Conservation (phyloP, 2,329 filamentous ascomycete species). For the Talaromyces sp. region DNA sequence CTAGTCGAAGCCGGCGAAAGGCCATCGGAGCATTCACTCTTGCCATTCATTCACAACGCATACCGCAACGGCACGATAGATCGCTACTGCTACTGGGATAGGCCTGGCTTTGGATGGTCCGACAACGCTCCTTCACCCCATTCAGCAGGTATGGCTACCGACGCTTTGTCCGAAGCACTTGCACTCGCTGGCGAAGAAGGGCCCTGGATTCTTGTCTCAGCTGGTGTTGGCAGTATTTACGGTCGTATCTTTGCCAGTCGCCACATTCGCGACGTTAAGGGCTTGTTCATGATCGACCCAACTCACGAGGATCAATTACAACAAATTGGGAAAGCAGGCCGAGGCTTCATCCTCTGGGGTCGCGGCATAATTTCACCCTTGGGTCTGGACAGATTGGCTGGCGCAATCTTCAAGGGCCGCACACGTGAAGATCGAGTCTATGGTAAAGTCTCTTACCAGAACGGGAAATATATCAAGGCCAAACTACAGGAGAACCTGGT, state of each 20-base stretch:
- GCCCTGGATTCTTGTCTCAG: constrained; percentile 83
- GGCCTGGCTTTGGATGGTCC: constrained; percentile 81
- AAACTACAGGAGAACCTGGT: constrained; percentile 91
- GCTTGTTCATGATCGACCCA: constrained; percentile 81
- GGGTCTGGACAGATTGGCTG: constrained; percentile 74
- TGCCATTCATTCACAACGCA: constrained; percentile 73
- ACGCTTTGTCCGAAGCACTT: constrained; percentile 82
- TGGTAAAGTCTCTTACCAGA: constrained; percentile 73
- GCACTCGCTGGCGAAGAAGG: constrained; percentile 75
- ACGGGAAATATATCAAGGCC: constrained; percentile 80
- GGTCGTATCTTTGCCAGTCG: constrained; percentile 86
- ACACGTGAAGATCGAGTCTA: constrained; percentile 80
- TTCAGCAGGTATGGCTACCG: constrained; percentile 87
- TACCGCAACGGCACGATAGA: constrained; percentile 76
- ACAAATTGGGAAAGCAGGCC: constrained; percentile 59
- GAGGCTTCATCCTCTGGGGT: constrained; percentile 82
- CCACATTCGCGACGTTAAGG: constrained; percentile 69
- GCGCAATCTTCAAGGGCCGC: constrained; percentile 77
- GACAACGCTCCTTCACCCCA: constrained; percentile 93
- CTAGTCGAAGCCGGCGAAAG: constrained; percentile 80
- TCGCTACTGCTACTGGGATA: constrained; percentile 93
- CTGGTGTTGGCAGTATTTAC: constrained; percentile 83
- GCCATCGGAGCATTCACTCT: constrained; percentile 74
- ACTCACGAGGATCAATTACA: constrained; percentile 81
- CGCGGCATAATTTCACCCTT: constrained; percentile 83